Evolutionary conservation across 495 filamentous ascomycete species (phyloP).

Genomic region (Podospora tetraspora): DNA sequence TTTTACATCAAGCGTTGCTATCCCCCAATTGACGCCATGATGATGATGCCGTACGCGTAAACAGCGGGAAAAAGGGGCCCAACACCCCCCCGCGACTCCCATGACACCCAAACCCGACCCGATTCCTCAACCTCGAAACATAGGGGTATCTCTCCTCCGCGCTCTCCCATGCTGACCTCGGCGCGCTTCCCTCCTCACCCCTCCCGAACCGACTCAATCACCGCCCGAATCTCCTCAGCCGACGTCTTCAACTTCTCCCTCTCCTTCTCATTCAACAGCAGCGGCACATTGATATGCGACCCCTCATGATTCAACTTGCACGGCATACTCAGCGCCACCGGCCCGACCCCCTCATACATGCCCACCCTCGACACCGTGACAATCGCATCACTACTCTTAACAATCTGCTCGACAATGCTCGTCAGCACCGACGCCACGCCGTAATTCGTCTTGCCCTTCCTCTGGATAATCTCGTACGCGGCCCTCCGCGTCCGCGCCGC

Average conservation of each 20-base stretch:
- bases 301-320: slow-evolving; percentile 30
- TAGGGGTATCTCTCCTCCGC: not conserved
- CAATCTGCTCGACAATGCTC: slow-evolving; percentile 27
- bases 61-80: not conserved
- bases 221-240: slow-evolving; percentile 24
- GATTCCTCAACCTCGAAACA: not conserved
- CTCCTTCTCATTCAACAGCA: slow-evolving; percentile 24
- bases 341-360: slow-evolving; percentile 25
- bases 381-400: slow-evolving; percentile 27
- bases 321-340: slow-evolving; percentile 30
- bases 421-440: slow-evolving; percentile 46
- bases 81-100: not conserved
- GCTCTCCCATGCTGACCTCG: not conserved
- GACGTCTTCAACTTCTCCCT: slow-evolving; percentile 36
- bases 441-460: slow-evolving; percentile 58
- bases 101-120: not conserved
- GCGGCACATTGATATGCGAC: slow-evolving; percentile 26
- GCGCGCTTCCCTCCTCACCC: too few relatives aligned
- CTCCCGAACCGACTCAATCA: slow-evolving; percentile 4
- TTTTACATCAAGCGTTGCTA: not conserved
- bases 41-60: not conserved
- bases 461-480: slow-evolving; percentile 53
- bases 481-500: slow-evolving; percentile 24
- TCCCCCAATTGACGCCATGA: not conserved
- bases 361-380: slow-evolving; percentile 29